phyloP scores from a whole-genome alignment of 352 stramenopile genomes.

The Pythium scleroteichum region DNA sequence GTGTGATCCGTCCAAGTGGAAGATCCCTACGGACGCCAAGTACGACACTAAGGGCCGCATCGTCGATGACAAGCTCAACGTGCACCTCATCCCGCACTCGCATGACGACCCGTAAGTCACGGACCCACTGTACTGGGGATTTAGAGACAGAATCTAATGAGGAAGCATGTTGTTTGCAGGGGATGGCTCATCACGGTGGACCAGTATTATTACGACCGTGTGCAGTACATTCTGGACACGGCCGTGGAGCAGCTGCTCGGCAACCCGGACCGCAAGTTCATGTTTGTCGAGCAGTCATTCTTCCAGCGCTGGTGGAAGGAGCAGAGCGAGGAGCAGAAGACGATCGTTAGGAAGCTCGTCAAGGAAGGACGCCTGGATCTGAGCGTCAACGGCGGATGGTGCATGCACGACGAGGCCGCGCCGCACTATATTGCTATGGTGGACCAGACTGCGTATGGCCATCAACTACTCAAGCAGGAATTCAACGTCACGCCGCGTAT shows the following conservation, averaged over 20 bases:
- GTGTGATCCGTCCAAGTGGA: conserved; percentile 74
- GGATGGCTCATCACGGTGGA: conserved; percentile 97
- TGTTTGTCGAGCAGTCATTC: conserved; percentile 95
- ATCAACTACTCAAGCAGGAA: conserved; percentile 93
- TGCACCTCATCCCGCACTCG: conserved; percentile 96
- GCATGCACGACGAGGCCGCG: conserved; percentile 98
- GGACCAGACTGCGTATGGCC: conserved; percentile 97
- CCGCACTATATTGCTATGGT: conserved; percentile 98
- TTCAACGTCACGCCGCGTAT: conserved; percentile 95
- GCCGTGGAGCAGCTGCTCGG: conserved; percentile 85
- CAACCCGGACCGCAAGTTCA: conserved; percentile 93
- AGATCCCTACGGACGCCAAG: conserved; percentile 51
- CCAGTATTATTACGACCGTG: conserved; percentile 94
- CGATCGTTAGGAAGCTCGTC: conserved; percentile 86
- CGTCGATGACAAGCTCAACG: conserved; percentile 86
- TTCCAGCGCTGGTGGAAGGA: conserved; percentile 97
- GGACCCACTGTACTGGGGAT: too few relatives aligned
- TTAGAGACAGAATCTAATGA: too few relatives aligned
- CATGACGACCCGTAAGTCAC: conserved; percentile 93
- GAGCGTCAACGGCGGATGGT: conserved; percentile 96
- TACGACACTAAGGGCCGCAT: conserved; percentile 68
- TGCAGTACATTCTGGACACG: conserved; percentile 96
- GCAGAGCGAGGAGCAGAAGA: conserved; percentile 74
- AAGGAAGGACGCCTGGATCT: conserved; percentile 91
- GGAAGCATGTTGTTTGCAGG: conserved; percentile 24